Percentiles rank a stretch among this genome's conserved stretches.
Conservation (phyloP, 257 asterid species). For the Knoxia roxburghii region DNA sequence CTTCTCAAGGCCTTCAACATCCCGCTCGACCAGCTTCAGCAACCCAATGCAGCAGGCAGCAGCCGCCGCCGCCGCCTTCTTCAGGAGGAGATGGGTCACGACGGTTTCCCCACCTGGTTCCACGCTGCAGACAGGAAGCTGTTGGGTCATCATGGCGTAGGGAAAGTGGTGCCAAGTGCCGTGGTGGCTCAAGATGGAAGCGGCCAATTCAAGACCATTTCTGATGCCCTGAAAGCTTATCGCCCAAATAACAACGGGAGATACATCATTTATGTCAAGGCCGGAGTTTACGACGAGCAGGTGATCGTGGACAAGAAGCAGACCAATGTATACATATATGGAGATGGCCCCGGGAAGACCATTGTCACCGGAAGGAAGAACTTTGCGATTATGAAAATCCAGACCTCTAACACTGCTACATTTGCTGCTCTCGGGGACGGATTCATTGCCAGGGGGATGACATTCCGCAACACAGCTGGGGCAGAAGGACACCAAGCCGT, state of each 20-base stretch:
- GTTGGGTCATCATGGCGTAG: constrained; percentile 10
- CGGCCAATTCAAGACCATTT: constrained; percentile 46
- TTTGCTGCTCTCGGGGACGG: constrained; percentile 40
- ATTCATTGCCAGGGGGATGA: constrained; percentile 50
- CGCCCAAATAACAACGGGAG: constrained; percentile 44
- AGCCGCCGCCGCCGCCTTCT: constrained; percentile 24
- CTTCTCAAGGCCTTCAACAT: constrained; percentile 38
- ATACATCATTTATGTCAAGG: constrained; percentile 56
- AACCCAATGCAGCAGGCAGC: neutral
- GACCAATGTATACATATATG: constrained; percentile 53
- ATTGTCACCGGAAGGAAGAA: constrained; percentile 46
- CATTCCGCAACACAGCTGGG: constrained; percentile 67
- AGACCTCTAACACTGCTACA: constrained; percentile 59
- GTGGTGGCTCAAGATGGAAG: constrained; percentile 70
- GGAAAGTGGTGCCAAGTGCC: constrained; percentile 27
- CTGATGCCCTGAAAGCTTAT: constrained; percentile 43
- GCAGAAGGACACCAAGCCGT: constrained; percentile 65
- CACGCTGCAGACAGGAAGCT: constrained; percentile 51
- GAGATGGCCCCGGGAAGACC: constrained; percentile 71
- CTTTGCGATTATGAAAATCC: constrained; percentile 13
- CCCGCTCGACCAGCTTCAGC: neutral
- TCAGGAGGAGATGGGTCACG: constrained; percentile 17
- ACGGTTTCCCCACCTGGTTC: constrained; percentile 54
- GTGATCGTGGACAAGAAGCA: constrained; percentile 41
- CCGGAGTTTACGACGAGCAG: constrained; percentile 54